Evolutionary conservation across 164 flowering plant genomes (phyloP).

Genomic region (Akebia trifoliata): DNA sequence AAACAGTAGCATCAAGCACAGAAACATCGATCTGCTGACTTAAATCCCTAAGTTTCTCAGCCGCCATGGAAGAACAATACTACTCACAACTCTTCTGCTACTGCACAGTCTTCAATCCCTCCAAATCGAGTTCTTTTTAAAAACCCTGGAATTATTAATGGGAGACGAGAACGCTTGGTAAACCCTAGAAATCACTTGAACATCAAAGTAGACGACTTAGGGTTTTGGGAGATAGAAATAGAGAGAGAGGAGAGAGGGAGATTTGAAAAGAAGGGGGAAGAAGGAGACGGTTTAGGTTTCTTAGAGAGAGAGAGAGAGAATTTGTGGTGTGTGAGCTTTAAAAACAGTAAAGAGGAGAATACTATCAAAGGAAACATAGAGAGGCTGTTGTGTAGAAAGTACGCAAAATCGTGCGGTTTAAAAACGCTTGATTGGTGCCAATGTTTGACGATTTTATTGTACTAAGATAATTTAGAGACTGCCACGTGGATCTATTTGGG

Average conservation of each 20-base stretch:
- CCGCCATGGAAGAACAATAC: constrained; percentile 52
- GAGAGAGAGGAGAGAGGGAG: not conserved
- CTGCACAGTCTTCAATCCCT: not conserved
- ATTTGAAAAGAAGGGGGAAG: constrained; percentile 15
- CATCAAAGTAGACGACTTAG: too few relatives aligned
- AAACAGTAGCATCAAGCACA: constrained; percentile 92
- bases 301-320: constrained; percentile 1
- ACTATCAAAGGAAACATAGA: not conserved
- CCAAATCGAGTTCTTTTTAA: not conserved
- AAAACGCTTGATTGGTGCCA: not conserved
- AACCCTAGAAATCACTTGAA: constrained; percentile 6
- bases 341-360: constrained; percentile 2
- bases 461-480: too few relatives aligned
- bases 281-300: constrained; percentile 4
- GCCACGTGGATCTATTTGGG: too few relatives aligned
- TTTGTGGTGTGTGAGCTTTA: not conserved
- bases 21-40: constrained; percentile 87
- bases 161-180: not conserved
- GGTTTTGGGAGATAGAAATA: not conserved
- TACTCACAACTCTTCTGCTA: not conserved
- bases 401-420: constrained; percentile 4
- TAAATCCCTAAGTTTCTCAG: constrained; percentile 88
- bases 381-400: not conserved
- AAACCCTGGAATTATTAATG: constrained; percentile 9
- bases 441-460: not conserved